Percentiles rank a stretch among this genome's conserved stretches.
phyloP scores from a whole-genome alignment of 2,329 filamentous ascomycete species.

The Zymoseptoria crescenta region DNA sequence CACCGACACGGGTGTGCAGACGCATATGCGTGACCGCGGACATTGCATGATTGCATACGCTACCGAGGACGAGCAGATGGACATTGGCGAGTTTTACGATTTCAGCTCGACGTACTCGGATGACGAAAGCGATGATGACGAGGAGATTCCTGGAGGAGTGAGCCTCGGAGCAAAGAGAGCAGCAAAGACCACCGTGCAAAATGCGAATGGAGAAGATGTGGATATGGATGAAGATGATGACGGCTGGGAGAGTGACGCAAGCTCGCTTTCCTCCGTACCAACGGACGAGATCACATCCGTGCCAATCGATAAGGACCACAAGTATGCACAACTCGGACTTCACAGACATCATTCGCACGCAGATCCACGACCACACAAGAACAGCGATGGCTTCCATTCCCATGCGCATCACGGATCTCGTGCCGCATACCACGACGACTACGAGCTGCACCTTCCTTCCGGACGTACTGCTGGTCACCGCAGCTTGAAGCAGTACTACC shows the following conservation, averaged over 20 bases:
- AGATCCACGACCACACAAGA: slow-evolving; percentile 64
- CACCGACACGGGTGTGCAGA: slow-evolving; percentile 73
- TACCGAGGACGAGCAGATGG: slow-evolving; percentile 80
- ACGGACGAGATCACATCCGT: slow-evolving; percentile 76
- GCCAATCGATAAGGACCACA: slow-evolving; percentile 64
- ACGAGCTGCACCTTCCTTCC: slow-evolving; percentile 85
- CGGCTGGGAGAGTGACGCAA: slow-evolving; percentile 93
- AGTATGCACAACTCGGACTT: slow-evolving; percentile 63
- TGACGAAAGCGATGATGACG: slow-evolving; percentile 53
- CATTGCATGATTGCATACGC: slow-evolving; percentile 96
- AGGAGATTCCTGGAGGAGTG: slow-evolving; percentile 49
- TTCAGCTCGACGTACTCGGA: slow-evolving; percentile 95
- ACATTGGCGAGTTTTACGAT: slow-evolving; percentile 94
- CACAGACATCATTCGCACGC: slow-evolving; percentile 66
- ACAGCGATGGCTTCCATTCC: slow-evolving; percentile 71
- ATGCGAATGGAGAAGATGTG: slow-evolving; percentile 49
- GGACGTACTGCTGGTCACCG: slow-evolving; percentile 86
- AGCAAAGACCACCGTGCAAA: slow-evolving; percentile 35
- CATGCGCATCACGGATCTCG: slow-evolving; percentile 66
- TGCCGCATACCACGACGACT: slow-evolving; percentile 83
- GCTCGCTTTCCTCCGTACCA: slow-evolving; percentile 71
- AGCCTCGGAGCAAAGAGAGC: slow-evolving; percentile 59
- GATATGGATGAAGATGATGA: slow-evolving; percentile 56
- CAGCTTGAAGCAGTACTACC: slow-evolving; percentile 78
- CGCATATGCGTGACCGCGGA: slow-evolving; percentile 93